phyloP scores from a whole-genome alignment of 495 filamentous ascomycete species.

The Chaetomium fimeti region DNA sequence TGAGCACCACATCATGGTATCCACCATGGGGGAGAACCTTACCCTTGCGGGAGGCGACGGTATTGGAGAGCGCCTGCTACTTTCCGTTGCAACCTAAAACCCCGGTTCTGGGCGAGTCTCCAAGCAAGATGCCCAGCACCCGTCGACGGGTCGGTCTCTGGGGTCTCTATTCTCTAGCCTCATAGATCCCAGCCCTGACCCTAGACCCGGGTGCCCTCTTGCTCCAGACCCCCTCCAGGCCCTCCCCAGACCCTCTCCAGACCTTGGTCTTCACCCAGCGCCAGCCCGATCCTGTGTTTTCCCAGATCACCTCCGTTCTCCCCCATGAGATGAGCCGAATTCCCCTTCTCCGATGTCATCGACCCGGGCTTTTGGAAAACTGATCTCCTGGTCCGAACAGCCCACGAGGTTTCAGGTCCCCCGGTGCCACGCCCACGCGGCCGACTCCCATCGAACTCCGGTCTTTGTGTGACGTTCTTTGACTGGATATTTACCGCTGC shows the following conservation, averaged over 20 bases:
- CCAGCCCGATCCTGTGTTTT: slow-evolving; percentile 10
- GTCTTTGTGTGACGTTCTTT: background rate
- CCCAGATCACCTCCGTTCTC: background rate
- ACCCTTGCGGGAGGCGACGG: background rate
- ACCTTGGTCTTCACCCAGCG: background rate
- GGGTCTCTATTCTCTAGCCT: background rate
- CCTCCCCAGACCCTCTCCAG: slow-evolving; percentile 1
- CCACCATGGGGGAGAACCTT: background rate
- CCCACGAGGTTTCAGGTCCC: slow-evolving; percentile 11
- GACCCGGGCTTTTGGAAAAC: background rate
- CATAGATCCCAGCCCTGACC: background rate
- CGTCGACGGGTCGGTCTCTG: background rate
- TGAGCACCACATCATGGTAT: background rate
- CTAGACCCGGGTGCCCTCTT: background rate
- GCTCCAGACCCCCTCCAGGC: background rate
- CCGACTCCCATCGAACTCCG: background rate
- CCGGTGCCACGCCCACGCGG: background rate
- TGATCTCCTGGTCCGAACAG: slow-evolving; percentile 3
- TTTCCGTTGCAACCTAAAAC: slow-evolving; percentile 13
- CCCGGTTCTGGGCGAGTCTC: background rate
- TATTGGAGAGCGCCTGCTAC: slow-evolving; percentile 17
- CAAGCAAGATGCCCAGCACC: background rate
- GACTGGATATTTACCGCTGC: slow-evolving; percentile 9
- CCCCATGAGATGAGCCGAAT: background rate
- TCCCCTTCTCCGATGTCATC: background rate